Evolutionary conservation across 2,329 filamentous ascomycete species (phyloP), one percentile per base, ranked within the genome.

Genomic region (Aspergillus spinulosporus): DNA sequence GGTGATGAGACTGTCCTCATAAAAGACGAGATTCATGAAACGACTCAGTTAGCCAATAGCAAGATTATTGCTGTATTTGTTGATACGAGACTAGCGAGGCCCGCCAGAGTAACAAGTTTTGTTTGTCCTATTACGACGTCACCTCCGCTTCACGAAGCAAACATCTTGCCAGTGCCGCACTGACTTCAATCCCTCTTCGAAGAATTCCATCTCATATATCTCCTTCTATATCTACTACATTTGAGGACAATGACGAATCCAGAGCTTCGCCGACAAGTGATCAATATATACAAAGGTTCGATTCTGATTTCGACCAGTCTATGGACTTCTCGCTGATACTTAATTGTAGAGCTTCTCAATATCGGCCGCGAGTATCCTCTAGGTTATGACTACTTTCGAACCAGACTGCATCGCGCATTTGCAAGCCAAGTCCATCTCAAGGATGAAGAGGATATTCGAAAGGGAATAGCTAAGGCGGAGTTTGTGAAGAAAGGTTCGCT

Each of bases 341-440:
- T 12, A 15, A 44, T 34, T 14, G 8, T 58, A 96, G 92, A 96
- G 67, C 84, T 97, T 8, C 82, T 99, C 43, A 86, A 88, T 66
- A 80, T 97, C 11, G 92, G 93, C 34, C 85, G 87, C 54, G 88
- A 93, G 57, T 97, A 97, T 67, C 93, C 94, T 1, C 80, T 89
- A 12, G 94, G 94, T 46, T 95, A 85, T 76, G 76, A 80, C 31
- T 97, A 92, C 76, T 97, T 95, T 71, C 85, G 88, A 8, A 83
- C 85, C 5, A 85, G 92, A 1, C 78, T 97, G 7, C 92, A 97
- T 76, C 85, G 86, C 59, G 93, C 93, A 0, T 99, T 97, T 75
- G 84, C 87, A 63, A 84, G 85, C 46, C 91, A 95, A 64, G 84
- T 87, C 1, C 74, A 81, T 40, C 69, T 96, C 56, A 81, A 78